A percentile compares a stretch with the other conserved stretches of the same genome.
Conservation (phyloP, 768 basidiomycete genomes). For the Scleroderma citrinum region DNA sequence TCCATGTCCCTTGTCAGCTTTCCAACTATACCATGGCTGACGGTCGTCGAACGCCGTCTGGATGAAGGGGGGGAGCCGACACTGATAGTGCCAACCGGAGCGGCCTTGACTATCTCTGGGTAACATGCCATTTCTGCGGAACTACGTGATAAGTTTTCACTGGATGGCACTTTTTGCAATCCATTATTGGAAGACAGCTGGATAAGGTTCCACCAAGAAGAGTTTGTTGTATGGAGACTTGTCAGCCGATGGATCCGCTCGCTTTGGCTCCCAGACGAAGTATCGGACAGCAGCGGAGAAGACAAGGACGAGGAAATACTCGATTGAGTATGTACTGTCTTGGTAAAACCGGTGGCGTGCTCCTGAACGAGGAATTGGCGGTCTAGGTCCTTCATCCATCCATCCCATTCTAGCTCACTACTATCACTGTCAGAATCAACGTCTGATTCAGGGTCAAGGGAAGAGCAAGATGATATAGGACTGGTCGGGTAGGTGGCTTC, state of each 20-base stretch:
- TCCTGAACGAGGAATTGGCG: conserved; percentile 27
- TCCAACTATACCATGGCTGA: conserved; percentile 7
- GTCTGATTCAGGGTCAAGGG: conserved; percentile 16
- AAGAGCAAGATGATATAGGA: conserved; percentile 1
- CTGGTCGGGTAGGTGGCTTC: conserved; percentile 19
- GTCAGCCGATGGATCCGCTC: conserved; percentile 10
- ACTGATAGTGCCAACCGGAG: conserved; percentile 15
- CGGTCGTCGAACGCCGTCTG: conserved; percentile 24
- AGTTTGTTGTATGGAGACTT: neutral
- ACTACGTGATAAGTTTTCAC: neutral
- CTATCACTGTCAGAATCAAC: conserved; percentile 38
- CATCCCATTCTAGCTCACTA: conserved; percentile 61
- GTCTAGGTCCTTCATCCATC: conserved; percentile 56
- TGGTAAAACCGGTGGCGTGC: neutral
- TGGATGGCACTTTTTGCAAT: conserved; percentile 5
- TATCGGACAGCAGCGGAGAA: conserved; percentile 25
- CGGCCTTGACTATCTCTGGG: conserved; percentile 7
- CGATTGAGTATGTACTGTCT: neutral
- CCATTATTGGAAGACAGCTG: conserved; percentile 5
- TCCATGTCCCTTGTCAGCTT: conserved; percentile 7
- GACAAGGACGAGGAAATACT: conserved; percentile 11
- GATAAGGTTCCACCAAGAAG: neutral
- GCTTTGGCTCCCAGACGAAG: conserved; percentile 17
- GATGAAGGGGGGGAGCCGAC: conserved; percentile 8
- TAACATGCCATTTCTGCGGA: conserved; percentile 3